Evolutionary conservation across 148 eudicot genomes (phyloP).

Genomic region (Nyssa sinensis): DNA sequence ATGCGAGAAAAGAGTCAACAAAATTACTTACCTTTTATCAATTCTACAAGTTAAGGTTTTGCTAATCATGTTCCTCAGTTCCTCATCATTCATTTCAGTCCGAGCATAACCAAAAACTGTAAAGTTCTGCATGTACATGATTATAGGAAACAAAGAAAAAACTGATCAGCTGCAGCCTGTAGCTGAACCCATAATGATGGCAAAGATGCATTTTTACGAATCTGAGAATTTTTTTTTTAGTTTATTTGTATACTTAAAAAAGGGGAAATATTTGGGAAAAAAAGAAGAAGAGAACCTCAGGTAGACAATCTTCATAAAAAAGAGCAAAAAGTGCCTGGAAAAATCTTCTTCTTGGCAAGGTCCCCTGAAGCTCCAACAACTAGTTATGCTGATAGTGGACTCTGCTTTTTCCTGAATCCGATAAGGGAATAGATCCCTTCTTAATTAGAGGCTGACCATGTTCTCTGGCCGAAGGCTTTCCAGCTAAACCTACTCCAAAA

Average conservation of each 20-base stretch:
- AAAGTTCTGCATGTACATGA: conserved; percentile 44
- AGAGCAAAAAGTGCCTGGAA: conserved; percentile 94
- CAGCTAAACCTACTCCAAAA: conserved; percentile 41
- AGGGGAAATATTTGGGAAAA: not conserved
- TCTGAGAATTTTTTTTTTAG: not conserved
- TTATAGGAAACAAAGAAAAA: not conserved
- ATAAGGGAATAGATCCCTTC: conserved; percentile 19
- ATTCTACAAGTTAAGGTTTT: conserved; percentile 80
- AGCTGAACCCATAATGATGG: not conserved
- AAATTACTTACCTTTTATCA: conserved; percentile 57
- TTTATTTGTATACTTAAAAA: not conserved
- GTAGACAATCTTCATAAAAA: conserved; percentile 63
- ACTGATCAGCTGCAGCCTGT: no score
- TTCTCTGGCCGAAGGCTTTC: conserved; percentile 36
- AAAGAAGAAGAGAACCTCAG: conserved; percentile 43
- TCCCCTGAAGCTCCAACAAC: conserved; percentile 96
- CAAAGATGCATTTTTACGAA: not conserved
- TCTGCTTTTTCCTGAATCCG: conserved; percentile 29
- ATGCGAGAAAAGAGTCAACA: not conserved
- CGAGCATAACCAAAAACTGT: conserved; percentile 76
- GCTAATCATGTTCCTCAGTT: conserved; percentile 69
- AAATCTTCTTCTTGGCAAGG: conserved; percentile 89
- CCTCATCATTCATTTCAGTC: conserved; percentile 67
- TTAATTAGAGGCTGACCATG: conserved; percentile 15
- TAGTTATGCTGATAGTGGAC: conserved; percentile 62